Percentiles rank a stretch among this genome's conserved stretches.
Conservation (phyloP, 805 yeast species). For the Millerozyma miso region DNA sequence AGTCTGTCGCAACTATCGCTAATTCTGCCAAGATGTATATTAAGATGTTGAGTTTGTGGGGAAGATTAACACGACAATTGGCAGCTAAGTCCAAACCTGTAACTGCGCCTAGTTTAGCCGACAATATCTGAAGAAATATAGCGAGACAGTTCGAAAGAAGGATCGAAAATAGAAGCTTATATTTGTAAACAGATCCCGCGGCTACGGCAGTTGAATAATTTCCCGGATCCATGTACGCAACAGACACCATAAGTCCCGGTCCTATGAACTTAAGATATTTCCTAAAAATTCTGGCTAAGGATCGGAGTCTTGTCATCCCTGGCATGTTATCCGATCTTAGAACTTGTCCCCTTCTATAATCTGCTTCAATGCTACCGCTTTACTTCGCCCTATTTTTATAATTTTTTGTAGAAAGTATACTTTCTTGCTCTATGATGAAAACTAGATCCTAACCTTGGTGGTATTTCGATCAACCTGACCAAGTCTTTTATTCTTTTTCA, state of each 20-base stretch:
- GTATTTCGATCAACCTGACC: neutral
- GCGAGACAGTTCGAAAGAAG: constrained; percentile 81
- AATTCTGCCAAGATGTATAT: constrained; percentile 74
- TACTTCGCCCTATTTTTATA: too few species aligned
- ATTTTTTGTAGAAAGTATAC: too few species aligned
- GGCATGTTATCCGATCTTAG: neutral
- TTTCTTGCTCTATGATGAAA: too few species aligned
- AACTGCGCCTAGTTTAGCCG: constrained; percentile 82
- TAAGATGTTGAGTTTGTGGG: constrained; percentile 57
- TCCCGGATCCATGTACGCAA: constrained; percentile 93
- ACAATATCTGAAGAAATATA: constrained; percentile 72
- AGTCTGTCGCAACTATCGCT: constrained; percentile 87
- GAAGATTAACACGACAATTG: constrained; percentile 70
- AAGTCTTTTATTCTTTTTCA: neutral
- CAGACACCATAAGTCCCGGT: constrained; percentile 84
- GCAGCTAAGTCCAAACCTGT: constrained; percentile 88
- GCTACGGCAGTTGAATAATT: constrained; percentile 86
- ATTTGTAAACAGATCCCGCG: constrained; percentile 79
- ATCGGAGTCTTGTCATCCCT: neutral
- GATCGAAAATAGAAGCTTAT: constrained; percentile 66
- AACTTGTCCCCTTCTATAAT: neutral
- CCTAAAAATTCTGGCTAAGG: constrained; percentile 17
- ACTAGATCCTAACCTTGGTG: neutral
- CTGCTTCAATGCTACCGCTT: neutral
- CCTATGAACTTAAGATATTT: constrained; percentile 73